Base-by-base conservation (phyloP, 805 yeast genomes). In the Yarrowia sp. region DNA sequence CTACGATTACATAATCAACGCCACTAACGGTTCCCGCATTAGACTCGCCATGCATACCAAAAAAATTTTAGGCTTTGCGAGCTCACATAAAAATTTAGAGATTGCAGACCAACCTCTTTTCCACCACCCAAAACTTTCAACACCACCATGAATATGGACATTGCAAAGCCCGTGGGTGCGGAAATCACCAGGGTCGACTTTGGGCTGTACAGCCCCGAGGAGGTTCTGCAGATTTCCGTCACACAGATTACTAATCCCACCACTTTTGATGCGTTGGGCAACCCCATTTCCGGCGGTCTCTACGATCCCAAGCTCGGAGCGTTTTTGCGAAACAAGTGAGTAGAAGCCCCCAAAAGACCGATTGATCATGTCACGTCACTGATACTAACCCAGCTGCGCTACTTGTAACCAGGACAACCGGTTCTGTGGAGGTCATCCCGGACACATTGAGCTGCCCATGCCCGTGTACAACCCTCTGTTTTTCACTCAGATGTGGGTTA, bases 221-320 rank as follows among this genome's bases (percentile, higher is more conserved):
- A 96, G 75, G 88, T 95, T 76, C 85, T 94, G 74, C 85, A 86
- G 74, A 82, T 94, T 49, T 92, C 98, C 41, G 98, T 97, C 67
- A 94, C 93, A 78, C 98, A 95, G 82, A 88, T 95, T 79, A 90
- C 96, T 70, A 92, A 92, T 76, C 98, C 99, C 19, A 89, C 92
- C 45, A 97, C 92, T n/a, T 89, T 95, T 75, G 99, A 95, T 79
- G 92, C 90, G 77, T 81, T 95, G 77, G 99, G 98, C 55, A 98
- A 96, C 79, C 98, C 99, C 19, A 88, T 95, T 67, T 84, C 89
- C 50, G 93, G 95, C 70, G 99, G 99, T 78, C 82, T 95, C 42
- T 95, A 95, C 75, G 99, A 95, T 79, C 84, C 94, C 71, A 87
- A 97, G n/a, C 81, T 95, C 49, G 99, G 99, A 72, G 98, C 99